Evolutionary conservation across 768 basidiomycete species (phyloP).

Genomic region (Suillus subaureus): DNA sequence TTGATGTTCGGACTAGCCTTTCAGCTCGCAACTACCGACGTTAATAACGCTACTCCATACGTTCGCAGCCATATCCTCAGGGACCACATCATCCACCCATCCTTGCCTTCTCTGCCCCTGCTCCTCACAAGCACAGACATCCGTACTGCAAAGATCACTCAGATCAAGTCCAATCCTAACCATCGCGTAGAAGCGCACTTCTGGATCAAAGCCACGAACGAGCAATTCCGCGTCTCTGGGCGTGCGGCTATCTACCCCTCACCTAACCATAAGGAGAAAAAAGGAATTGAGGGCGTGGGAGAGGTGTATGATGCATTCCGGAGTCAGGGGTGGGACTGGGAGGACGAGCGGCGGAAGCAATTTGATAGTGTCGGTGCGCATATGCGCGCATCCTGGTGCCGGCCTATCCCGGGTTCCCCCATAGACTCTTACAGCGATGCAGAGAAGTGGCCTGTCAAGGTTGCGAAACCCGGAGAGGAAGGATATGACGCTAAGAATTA

Average conservation of each 20-base stretch:
- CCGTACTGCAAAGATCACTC: slow-evolving; percentile 66
- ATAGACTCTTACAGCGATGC: slow-evolving; percentile 57
- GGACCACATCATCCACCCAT: slow-evolving; percentile 48
- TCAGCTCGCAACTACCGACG: slow-evolving; percentile 46
- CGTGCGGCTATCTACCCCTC: slow-evolving; percentile 49
- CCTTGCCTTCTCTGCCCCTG: slow-evolving; percentile 53
- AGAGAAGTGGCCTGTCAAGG: slow-evolving; percentile 58
- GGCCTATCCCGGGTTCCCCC: slow-evolving; percentile 63
- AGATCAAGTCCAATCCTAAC: slow-evolving; percentile 49
- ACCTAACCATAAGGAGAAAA: slow-evolving; percentile 14
- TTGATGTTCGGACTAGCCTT: slow-evolving; percentile 41
- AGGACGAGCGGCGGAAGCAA: slow-evolving; percentile 55
- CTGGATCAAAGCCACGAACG: slow-evolving; percentile 68
- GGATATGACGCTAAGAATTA: slow-evolving; percentile 48
- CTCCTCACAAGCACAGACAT: slow-evolving; percentile 72
- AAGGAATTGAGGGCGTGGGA: slow-evolving; percentile 20
- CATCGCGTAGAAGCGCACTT: slow-evolving; percentile 60
- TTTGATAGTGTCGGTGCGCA: slow-evolving; percentile 61
- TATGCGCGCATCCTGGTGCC: slow-evolving; percentile 74
- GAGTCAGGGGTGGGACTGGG: slow-evolving; percentile 55
- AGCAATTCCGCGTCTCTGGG: slow-evolving; percentile 77
- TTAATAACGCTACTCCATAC: slow-evolving; percentile 43
- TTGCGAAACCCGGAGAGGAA: slow-evolving; percentile 52
- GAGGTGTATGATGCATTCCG: slow-evolving; percentile 37
- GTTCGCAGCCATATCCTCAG: slow-evolving; percentile 72